Conservation (phyloP, 495 filamentous ascomycete genomes). For the Evansstolkia leycettana region DNA sequence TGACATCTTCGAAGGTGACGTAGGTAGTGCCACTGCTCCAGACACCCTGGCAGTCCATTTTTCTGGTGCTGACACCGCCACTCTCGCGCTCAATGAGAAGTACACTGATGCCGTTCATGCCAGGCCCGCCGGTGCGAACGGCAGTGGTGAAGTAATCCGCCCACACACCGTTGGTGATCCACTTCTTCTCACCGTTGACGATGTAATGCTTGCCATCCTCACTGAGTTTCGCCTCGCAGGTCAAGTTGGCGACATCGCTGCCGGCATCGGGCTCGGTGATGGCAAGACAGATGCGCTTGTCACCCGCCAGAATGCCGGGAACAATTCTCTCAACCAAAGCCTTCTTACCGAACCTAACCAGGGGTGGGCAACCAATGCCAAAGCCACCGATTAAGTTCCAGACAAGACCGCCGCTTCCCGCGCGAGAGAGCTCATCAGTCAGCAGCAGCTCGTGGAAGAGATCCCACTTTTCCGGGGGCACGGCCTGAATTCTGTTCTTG, state of each 20-base stretch:
- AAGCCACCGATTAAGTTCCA: constrained; percentile 96
- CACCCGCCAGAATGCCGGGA: constrained; percentile 75
- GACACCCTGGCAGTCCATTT: constrained; percentile 98
- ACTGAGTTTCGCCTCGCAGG: constrained; percentile 84
- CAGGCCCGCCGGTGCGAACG: constrained; percentile 72
- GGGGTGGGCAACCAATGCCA: constrained; percentile 82
- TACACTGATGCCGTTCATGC: constrained; percentile 84
- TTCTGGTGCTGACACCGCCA: constrained; percentile 77
- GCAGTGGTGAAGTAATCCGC: constrained; percentile 95
- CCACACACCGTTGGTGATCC: constrained; percentile 98
- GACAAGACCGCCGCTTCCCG: constrained; percentile 86
- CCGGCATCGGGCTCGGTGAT: constrained; percentile 78
- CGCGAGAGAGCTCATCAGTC: constrained; percentile 84
- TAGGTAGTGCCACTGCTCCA: constrained; percentile 93
- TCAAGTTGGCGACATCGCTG: constrained; percentile 85
- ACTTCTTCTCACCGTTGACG: constrained; percentile 99
- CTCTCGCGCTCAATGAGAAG: constrained; percentile 75
- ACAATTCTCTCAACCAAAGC: constrained; percentile 69
- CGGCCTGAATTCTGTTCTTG: constrained; percentile 56
- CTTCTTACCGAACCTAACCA: constrained; percentile 89
- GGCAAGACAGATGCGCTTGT: constrained; percentile 89
- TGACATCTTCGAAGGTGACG: constrained; percentile 95
- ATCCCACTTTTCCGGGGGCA: constrained; percentile 86
- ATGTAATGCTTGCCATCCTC: constrained; percentile 98
- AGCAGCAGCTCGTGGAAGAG: constrained; percentile 93